Base-by-base conservation (phyloP, 345 rosid species). In the Pseudoturritis turrita region DNA sequence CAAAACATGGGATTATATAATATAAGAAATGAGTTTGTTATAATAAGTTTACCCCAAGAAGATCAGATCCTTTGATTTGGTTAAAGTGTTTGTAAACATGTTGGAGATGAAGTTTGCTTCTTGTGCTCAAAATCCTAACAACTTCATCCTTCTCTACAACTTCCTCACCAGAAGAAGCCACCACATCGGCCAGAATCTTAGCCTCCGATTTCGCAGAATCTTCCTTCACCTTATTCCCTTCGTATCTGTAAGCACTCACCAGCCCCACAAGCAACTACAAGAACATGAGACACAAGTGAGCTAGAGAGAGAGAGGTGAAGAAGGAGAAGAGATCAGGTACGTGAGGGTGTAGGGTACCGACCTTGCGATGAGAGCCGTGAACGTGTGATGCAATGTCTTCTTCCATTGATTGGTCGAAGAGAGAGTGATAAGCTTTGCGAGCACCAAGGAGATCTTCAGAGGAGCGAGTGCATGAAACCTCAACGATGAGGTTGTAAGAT, bases 221-320 rank as follows among this genome's bases (percentile, higher is more conserved):
- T 0, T 83, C 88, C 41, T 87, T 87, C 10, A 87, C 78, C 45
- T 67, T 82, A 2, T 76, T 35, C 15, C 99, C 99, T 82, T 91
- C 96, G 51, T 89, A 95, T 78, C 99, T 84, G 31, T 89, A 95
- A 37, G 99, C 96, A 76, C 98, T 86, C 70, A 89, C 96, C 18
- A 91, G 90, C 21, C 86, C 96, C 62, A 89, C 91, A 81, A 95
- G 80, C 13, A 95, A 82, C 99, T 89, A 88, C 41, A 10, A 0
- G 19, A 44, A 51, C 62, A 62, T 19, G 10, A 14, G n/a, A 6
- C 5, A 64, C 7, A n/a, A 36, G 11, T 56, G 60, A 57, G 62
- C 4, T 14, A 66, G 71, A 9, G 22, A 17, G 19, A 36, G 12
- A 21, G 47, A 43, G 7, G 3, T 19, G 2, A 57, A 28, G 11